These are phyloP conservation scores for Antitrichia curtipendula DNA, from an alignment of 225 moss, liverwort and hornwort species.

Conservation along the genomic window DNA sequence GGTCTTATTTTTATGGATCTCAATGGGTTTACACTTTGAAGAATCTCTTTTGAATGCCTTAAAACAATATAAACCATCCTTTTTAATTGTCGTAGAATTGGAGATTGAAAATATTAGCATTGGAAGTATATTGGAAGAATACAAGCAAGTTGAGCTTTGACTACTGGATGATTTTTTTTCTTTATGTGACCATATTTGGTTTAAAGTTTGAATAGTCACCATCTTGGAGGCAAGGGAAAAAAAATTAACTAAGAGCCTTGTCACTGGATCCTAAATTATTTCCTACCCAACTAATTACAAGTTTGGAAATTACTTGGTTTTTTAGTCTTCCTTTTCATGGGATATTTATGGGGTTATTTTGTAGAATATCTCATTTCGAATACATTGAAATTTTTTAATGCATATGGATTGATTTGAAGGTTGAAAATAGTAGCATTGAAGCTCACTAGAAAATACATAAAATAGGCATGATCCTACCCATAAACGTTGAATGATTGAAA, in stretches of 20 bases:
- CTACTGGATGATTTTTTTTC: too few species aligned
- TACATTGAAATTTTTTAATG: background rate
- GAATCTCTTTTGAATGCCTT: too few species aligned
- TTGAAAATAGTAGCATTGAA: background rate
- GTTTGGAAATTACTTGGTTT: background rate
- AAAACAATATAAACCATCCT: too few species aligned
- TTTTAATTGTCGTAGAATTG: too few species aligned
- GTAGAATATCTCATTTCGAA: background rate
- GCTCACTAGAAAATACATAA: background rate
- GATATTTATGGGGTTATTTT: background rate
- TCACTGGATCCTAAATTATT: fast-evolving
- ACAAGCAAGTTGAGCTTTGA: background rate
- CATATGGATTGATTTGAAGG: fast-evolving
- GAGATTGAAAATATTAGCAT: too few species aligned
- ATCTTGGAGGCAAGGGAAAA: fast-evolving
- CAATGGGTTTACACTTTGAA: too few species aligned
- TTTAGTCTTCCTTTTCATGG: background rate
- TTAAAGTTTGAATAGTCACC: background rate
- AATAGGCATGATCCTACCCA: background rate
- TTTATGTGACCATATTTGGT: too few species aligned
- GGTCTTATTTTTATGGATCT: too few species aligned
- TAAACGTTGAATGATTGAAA: background rate
- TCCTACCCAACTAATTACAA: background rate
- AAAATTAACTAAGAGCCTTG: background rate
- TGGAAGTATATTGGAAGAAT: background rate